A percentile compares a stretch with the other conserved stretches of the same genome.
These are phyloP conservation scores for Boletus coffeatus DNA, from an alignment of 1,284 basidiomycete genomes.

Conservation along the genomic window DNA sequence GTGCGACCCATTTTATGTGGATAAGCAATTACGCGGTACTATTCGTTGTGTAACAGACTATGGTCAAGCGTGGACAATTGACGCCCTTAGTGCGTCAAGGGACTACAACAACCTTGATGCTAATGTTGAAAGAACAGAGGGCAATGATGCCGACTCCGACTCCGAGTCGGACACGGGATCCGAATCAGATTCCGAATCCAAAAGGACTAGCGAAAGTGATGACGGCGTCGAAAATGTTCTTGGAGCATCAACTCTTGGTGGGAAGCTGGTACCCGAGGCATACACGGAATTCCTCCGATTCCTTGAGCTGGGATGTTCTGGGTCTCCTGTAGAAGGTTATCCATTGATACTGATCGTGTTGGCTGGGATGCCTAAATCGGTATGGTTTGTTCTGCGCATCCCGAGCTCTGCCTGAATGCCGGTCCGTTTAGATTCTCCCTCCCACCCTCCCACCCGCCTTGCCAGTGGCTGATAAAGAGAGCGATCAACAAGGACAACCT, in stretches of 20 bases:
- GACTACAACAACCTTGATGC: slow-evolving; percentile 17
- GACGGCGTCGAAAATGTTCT: slow-evolving; percentile 32
- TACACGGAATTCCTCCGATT: slow-evolving; percentile 74
- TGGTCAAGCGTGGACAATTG: slow-evolving; percentile 56
- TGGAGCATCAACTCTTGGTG: slow-evolving; percentile 10
- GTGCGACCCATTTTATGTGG: slow-evolving; percentile 32
- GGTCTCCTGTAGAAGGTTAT: slow-evolving; percentile 72
- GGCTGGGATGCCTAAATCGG: slow-evolving; percentile 61
- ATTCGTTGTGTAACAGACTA: slow-evolving; percentile 42
- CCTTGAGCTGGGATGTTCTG: slow-evolving; percentile 68
- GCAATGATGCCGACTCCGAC: slow-evolving; percentile 12
- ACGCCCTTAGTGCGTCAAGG: slow-evolving; percentile 23
- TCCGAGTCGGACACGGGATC: slow-evolving; percentile 23
- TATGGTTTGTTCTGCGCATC: slow-evolving; percentile 9
- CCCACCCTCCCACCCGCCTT: slow-evolving; percentile 27
- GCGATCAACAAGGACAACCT: neutral
- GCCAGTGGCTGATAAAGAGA: neutral
- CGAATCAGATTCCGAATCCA: slow-evolving; percentile 24
- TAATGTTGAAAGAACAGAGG: slow-evolving; percentile 1
- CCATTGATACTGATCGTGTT: slow-evolving; percentile 73
- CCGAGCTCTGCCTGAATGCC: neutral
- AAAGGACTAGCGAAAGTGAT: slow-evolving; percentile 24
- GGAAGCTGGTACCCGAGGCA: slow-evolving; percentile 34
- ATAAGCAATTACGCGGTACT: neutral
- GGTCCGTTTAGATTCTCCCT: slow-evolving; percentile 21